Evolutionary conservation across 1,284 basidiomycete species (phyloP), one percentile per base, ranked within the genome.

Genomic region (Dichomitus squalens): DNA sequence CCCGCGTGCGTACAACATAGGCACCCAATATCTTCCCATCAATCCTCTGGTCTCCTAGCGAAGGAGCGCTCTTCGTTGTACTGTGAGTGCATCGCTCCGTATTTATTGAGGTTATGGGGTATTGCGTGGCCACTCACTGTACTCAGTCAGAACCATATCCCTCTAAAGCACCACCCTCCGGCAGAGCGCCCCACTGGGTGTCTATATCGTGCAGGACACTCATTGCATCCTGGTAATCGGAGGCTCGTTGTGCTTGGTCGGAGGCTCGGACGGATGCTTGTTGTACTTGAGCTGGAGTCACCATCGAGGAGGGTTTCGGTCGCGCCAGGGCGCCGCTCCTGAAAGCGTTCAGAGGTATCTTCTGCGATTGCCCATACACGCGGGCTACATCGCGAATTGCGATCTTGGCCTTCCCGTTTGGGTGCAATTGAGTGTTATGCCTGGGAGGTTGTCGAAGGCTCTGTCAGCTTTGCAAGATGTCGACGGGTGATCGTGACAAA

Each of bases 161-260:
- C 23, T 38, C 49, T 9, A 40, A 25, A 16, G 36, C 55, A 5
- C 56, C 56, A 12, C 56, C 56, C 21, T 38, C 11, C 1, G 56
- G 56, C 4, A 53, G 3, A 20, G 21, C 7, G n/a, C 56, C 56
- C 51, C 51, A 58, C 33, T 53, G 51, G 3, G 51, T 58, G 27
- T 58, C 56, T 21, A 58, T 53, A 16, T 58, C 56, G 14, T 53
- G 33, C 16, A 58, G 40, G 39, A 53, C 8, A 25, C 51, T 25
- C 21, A 18, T 12, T 18, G 51, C 56, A 7, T 58, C 56, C 51
- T 40, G 50, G n/a, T n/a, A n/a, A n/a, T n/a, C n/a, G n/a, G n/a
- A n/a, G n/a, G n/a, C n/a, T n/a, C n/a, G n/a, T n/a, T n/a, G n/a
- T n/a, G n/a, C n/a, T n/a, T n/a, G n/a, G n/a, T n/a, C n/a, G n/a